These are phyloP conservation scores for Eleusine coracana DNA, from an alignment of 176 grass and related monocot species.

Conservation along the genomic window DNA sequence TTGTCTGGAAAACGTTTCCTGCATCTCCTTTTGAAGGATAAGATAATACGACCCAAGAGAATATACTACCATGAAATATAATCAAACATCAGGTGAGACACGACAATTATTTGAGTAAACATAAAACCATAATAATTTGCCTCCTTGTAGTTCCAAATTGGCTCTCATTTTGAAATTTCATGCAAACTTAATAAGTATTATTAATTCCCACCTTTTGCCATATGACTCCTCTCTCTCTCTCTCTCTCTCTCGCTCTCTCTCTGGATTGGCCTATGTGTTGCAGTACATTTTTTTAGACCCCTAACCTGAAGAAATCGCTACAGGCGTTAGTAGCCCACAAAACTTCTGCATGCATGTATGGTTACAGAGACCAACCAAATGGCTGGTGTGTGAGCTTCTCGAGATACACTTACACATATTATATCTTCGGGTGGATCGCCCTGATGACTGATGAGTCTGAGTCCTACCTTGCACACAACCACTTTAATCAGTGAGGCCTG, in stretches of 20 bases:
- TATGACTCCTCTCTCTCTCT: not conserved
- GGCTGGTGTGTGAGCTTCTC: slow-evolving; percentile 57
- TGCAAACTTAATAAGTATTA: no score
- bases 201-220: not conserved
- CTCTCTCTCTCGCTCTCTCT: not conserved
- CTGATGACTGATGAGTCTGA: slow-evolving; percentile 6
- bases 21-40: not conserved
- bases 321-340: slow-evolving; percentile 25
- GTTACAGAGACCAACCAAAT: slow-evolving; percentile 47
- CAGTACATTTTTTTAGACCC: not conserved
- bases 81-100: not conserved
- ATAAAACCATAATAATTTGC: not conserved
- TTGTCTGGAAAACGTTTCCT: not conserved
- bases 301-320: not conserved
- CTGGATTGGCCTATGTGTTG: not conserved
- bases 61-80: not conserved
- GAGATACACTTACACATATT: slow-evolving; percentile 34
- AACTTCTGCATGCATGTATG: slow-evolving; percentile 17
- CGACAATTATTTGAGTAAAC: not conserved
- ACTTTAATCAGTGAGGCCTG: slow-evolving; percentile 66
- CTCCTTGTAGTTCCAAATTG: not conserved
- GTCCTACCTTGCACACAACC: slow-evolving; percentile 36
- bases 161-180: no score
- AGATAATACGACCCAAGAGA: not conserved
- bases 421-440: slow-evolving; percentile 34